Conservation (phyloP, 192 early-diverging fungal species). For the Umbelopsis ramanniana region DNA sequence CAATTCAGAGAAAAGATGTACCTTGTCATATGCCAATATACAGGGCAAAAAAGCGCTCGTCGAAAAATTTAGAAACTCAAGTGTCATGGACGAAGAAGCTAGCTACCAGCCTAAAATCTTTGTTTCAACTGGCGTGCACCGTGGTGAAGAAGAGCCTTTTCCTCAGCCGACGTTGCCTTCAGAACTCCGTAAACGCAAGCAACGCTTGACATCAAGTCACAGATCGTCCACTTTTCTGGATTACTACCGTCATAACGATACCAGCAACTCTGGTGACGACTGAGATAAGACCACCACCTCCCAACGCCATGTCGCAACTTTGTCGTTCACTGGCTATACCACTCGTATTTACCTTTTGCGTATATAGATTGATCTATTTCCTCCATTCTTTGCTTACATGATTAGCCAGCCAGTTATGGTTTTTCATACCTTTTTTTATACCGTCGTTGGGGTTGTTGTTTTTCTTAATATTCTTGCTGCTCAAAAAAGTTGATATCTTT, state of each 20-base stretch:
- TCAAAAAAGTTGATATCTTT: not conserved
- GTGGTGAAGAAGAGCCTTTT: slow-evolving; percentile 55
- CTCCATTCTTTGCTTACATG: not conserved
- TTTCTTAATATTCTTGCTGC: not conserved
- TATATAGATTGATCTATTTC: not conserved
- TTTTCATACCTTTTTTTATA: too few relatives aligned
- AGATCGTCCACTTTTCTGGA: slow-evolving; percentile 26
- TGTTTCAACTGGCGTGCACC: slow-evolving; percentile 57
- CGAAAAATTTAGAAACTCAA: slow-evolving; percentile 80
- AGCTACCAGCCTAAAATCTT: slow-evolving; percentile 81
- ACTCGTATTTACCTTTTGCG: not conserved
- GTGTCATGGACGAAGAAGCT: slow-evolving; percentile 78
- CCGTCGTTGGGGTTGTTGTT: not conserved
- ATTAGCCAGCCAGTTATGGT: not conserved
- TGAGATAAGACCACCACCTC: not conserved
- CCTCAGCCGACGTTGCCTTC: slow-evolving; percentile 24
- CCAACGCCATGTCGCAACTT: too few relatives aligned
- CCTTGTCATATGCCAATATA: slow-evolving; percentile 78
- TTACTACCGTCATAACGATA: slow-evolving; percentile 20
- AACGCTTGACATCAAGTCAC: slow-evolving; percentile 9
- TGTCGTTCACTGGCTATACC: not conserved
- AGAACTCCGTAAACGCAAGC: slow-evolving; percentile 21
- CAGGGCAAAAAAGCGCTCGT: slow-evolving; percentile 75
- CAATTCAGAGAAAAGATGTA: slow-evolving; percentile 80
- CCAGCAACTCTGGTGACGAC: not conserved